Evolutionary conservation across 768 basidiomycete genomes (phyloP).

Genomic region (Pisolithus marmoratus): DNA sequence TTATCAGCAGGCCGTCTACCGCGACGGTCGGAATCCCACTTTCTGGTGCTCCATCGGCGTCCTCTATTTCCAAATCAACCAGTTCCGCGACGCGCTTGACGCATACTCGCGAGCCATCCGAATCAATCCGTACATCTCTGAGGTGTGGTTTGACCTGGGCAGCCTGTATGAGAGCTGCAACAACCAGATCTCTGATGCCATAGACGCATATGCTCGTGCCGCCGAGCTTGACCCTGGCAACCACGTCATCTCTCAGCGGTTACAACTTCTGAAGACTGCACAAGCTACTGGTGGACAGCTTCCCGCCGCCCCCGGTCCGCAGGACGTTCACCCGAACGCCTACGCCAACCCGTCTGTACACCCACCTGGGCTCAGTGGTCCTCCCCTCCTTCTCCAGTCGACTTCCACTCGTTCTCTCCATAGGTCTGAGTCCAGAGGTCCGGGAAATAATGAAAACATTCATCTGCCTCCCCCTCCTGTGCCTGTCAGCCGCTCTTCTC

Average conservation of each 20-base stretch:
- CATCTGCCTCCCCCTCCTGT: slow-evolving; percentile 59
- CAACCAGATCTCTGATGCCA: slow-evolving; percentile 97
- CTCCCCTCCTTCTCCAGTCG: slow-evolving; percentile 58
- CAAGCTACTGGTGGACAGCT: slow-evolving; percentile 69
- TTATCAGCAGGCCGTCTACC: slow-evolving; percentile 98
- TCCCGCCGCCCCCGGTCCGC: slow-evolving; percentile 86
- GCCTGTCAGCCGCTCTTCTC: slow-evolving; percentile 45
- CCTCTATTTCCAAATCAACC: slow-evolving; percentile 99
- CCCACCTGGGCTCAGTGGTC: slow-evolving; percentile 62
- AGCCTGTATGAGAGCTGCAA: slow-evolving; percentile 97
- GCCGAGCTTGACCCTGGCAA: slow-evolving; percentile 91
- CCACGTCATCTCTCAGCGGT: slow-evolving; percentile 71
- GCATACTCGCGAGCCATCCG: slow-evolving; percentile 98
- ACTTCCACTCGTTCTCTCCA: slow-evolving; percentile 43
- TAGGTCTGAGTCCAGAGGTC: slow-evolving; percentile 64
- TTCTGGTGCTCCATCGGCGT: slow-evolving; percentile 99
- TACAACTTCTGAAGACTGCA: slow-evolving; percentile 73
- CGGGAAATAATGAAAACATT: slow-evolving; percentile 31
- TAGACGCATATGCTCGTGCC: slow-evolving; percentile 95
- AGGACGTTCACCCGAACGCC: slow-evolving; percentile 94
- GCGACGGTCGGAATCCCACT: slow-evolving; percentile 97
- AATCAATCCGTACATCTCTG: slow-evolving; percentile 95
- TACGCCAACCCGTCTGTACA: slow-evolving; percentile 78
- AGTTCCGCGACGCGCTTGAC: slow-evolving; percentile 97
- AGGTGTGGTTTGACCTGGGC: slow-evolving; percentile 84